A percentile compares a stretch with the other conserved stretches of the same genome.
Evolutionary conservation across 2,329 filamentous ascomycete genomes (phyloP).

Genomic region (Exserohilum rostratum): DNA sequence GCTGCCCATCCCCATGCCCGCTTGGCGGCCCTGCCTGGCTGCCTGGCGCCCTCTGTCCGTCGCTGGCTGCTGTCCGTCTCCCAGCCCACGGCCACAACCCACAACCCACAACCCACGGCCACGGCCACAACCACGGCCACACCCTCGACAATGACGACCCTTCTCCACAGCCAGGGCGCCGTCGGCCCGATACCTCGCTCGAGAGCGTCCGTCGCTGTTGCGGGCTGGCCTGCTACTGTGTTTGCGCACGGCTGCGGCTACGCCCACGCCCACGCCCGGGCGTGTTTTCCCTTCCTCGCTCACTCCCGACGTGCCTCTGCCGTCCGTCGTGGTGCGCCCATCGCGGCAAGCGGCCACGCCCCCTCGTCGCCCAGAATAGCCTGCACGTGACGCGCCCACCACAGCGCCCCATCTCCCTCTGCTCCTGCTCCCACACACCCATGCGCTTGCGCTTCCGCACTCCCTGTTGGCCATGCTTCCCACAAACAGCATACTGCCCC

Average conservation of each 20-base stretch:
- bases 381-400: conserved; percentile 4
- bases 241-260: neutral
- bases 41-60: no score
- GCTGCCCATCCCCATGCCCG: no score
- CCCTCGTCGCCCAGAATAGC: neutral
- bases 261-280: neutral
- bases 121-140: neutral
- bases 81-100: neutral
- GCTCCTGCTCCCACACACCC: no score
- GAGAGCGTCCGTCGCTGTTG: no score
- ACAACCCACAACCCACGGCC: neutral
- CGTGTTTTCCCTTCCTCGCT: neutral
- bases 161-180: neutral
- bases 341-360: conserved; percentile 7
- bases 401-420: no score
- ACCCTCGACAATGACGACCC: neutral
- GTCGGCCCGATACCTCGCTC: neutral
- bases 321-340: conserved; percentile 7
- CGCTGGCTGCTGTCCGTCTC: no score
- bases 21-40: no score
- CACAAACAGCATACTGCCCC: neutral
- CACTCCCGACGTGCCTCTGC: neutral
- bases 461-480: neutral
- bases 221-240: neutral
- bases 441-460: neutral